Conservation (phyloP, 305 asterid genomes). For the Fraxinus latifolia region DNA sequence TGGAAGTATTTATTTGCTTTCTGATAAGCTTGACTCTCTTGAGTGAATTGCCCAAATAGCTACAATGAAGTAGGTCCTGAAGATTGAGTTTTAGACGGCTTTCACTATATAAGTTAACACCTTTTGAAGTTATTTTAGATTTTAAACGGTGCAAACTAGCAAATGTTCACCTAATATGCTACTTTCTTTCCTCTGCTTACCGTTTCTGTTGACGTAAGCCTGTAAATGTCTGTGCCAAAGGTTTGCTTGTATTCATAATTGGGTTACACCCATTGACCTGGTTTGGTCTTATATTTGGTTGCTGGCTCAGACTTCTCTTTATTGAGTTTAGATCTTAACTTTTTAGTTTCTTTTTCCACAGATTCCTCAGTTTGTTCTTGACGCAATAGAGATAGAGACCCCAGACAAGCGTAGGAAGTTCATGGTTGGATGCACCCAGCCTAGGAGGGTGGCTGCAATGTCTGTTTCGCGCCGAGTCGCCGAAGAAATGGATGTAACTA, state of each 20-base stretch:
- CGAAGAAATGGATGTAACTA: slow-evolving; percentile 92
- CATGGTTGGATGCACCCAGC: slow-evolving; percentile 95
- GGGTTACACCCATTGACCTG: not conserved
- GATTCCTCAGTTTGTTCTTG: slow-evolving; percentile 97
- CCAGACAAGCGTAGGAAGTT: slow-evolving; percentile 68
- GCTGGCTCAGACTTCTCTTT: not conserved
- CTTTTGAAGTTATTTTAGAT: not conserved
- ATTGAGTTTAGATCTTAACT: not conserved
- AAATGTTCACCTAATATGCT: not conserved
- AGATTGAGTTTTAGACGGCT: not conserved
- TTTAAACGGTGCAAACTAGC: not conserved
- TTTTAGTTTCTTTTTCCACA: slow-evolving; percentile 25
- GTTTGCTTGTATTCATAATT: not conserved
- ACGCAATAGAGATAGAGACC: slow-evolving; percentile 65
- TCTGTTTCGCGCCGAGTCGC: slow-evolving; percentile 96
- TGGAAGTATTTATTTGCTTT: not conserved
- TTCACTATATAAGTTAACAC: not conserved
- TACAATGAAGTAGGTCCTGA: not conserved
- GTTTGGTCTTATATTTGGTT: not conserved
- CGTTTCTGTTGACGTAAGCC: not conserved
- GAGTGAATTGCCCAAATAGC: not conserved
- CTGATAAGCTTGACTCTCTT: not conserved
- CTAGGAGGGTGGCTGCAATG: slow-evolving; percentile 95
- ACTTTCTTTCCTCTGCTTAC: not conserved
- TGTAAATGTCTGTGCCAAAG: not conserved